Conservation (phyloP, 73 alveolate genomes). For the Paramecium pentaurelia region DNA sequence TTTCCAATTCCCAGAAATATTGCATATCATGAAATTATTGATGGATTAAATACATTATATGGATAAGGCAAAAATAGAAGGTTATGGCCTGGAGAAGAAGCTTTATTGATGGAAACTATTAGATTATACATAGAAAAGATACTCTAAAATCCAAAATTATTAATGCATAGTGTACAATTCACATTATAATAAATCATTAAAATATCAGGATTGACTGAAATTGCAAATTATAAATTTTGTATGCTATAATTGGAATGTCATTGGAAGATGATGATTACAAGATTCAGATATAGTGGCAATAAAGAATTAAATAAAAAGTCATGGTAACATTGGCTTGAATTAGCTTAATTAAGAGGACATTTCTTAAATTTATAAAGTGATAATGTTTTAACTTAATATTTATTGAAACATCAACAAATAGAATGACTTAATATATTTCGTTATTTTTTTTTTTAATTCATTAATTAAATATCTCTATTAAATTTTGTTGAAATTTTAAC, state of each 20-base stretch:
- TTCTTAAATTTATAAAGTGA: neutral
- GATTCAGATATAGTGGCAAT: slow-evolving; percentile 42
- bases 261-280: slow-evolving; percentile 55
- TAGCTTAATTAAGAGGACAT: neutral
- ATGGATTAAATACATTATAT: slow-evolving; percentile 43
- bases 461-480: too few relatives aligned
- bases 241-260: slow-evolving; percentile 11
- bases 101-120: slow-evolving; percentile 45
- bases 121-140: neutral
- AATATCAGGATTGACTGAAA: neutral
- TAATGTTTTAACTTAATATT: neutral
- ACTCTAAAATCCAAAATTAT: neutral
- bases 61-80: slow-evolving; percentile 51
- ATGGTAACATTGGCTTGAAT: neutral
- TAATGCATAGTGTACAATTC: neutral
- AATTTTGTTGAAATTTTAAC: too few relatives aligned
- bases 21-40: neutral
- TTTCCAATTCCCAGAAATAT: slow-evolving; percentile 42
- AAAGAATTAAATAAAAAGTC: neutral
- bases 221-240: neutral
- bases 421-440: neutral
- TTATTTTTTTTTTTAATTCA: neutral
- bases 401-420: neutral
- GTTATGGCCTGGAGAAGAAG: slow-evolving; percentile 60
- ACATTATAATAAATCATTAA: neutral